A percentile compares a stretch with the other conserved stretches of the same genome.
phyloP scores from a whole-genome alignment of 371 early-diverging fungal genomes.

The Lichtheimia ornata region DNA sequence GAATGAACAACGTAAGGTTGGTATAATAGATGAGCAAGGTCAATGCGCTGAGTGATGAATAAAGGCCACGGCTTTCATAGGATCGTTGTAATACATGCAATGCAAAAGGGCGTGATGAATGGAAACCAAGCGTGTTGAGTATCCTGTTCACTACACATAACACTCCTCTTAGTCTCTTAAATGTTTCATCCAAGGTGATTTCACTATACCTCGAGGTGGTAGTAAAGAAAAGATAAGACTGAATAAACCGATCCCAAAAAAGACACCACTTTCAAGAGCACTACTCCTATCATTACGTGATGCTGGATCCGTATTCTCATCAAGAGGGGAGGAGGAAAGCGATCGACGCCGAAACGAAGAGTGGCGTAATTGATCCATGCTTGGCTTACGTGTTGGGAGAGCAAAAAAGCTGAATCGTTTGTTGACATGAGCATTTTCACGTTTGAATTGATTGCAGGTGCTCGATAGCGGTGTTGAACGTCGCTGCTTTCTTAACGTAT shows the following conservation, averaged over 20 bases:
- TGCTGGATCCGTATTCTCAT: background rate
- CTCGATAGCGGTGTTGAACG: background rate
- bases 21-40: constrained; percentile 48
- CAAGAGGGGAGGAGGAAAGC: background rate
- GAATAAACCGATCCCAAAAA: constrained; percentile 49
- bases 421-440: constrained; percentile 7
- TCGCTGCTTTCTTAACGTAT: constrained; percentile 17
- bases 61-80: constrained; percentile 36
- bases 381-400: constrained; percentile 18
- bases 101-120: constrained; percentile 52
- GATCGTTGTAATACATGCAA: constrained; percentile 41
- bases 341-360: constrained; percentile 2
- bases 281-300: constrained; percentile 7
- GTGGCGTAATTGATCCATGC: constrained; percentile 9
- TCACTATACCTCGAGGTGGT: constrained; percentile 42
- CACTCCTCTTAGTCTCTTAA: background rate
- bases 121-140: constrained; percentile 48
- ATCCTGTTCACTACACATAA: constrained; percentile 35
- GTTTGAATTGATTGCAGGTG: background rate
- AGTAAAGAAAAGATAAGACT: constrained; percentile 49
- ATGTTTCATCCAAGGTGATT: background rate
- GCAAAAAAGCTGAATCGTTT: constrained; percentile 32
- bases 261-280: constrained; percentile 44
- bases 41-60: constrained; percentile 42
- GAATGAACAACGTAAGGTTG: constrained; percentile 48